Evolutionary conservation across 345 rosid species (phyloP), one percentile per base, ranked within the genome.

Genomic region (Euphorbia tirucalli): DNA sequence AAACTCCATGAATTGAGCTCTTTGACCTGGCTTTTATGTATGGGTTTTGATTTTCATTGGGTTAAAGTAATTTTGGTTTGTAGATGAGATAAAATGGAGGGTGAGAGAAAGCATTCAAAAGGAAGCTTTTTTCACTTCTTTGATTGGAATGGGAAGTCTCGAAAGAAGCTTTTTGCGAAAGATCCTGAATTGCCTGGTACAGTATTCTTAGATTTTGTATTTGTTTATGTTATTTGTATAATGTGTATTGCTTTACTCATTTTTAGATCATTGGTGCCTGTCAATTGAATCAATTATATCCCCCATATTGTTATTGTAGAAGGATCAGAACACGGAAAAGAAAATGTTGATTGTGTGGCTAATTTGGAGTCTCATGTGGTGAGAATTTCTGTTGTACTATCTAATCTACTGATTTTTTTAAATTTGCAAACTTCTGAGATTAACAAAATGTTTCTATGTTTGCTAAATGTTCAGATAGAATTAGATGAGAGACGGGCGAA

Each of bases 71-170:
- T 58, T 74, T 72, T 68, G 79, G 67, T 78, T 66, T 80, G 69
- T 61, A 84, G 88, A 78, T 72, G 75, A 78, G 60, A 75, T 72
- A 69, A 46, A 46, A 92, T 83, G 96, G 93, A 89, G 81, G 88
- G 81, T 22, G 88, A 89, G 76, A 83, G 84, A 62, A 87, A 88
- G 74, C 83, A 85, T 70, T 69, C 91, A 8, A 96, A 89, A 77
- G 93, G 94, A 75, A 83, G 89, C 14, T 85, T 90, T 67, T 82
- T 87, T n/a, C 70, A 85, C 68, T 77, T 93, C 39, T 95, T 95
- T 76, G 93, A 89, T 74, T 91, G 98, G 99, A 82, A 88, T 76
- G 87, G 92, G 16, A 96, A 88, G 84, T 96, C 97, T 65, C 75
- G 85, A 52, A 93, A 91, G 88, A 93, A 89, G 82, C 83, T 88